Conservation (phyloP, 2,329 filamentous ascomycete genomes). For the Trichoderma sp. region DNA sequence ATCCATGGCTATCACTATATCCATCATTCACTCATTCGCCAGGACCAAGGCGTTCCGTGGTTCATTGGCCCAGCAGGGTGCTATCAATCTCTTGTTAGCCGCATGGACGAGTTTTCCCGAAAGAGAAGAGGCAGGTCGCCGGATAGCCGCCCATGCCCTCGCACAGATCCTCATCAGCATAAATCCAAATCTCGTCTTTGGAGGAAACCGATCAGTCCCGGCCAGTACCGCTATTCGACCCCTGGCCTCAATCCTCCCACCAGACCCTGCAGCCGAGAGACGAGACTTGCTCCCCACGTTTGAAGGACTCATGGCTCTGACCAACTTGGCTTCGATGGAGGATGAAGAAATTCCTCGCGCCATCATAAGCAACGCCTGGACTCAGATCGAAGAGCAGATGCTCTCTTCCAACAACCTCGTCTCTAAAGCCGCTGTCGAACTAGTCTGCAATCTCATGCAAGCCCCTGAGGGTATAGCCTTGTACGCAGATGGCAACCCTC, state of each 20-base stretch:
- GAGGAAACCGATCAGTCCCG: conserved; percentile 71
- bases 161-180: conserved; percentile 86
- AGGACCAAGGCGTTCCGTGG: conserved; percentile 75
- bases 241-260: conserved; percentile 72
- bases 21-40: conserved; percentile 77
- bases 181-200: conserved; percentile 83
- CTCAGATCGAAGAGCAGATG: conserved; percentile 79
- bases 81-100: conserved; percentile 79
- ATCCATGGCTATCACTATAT: conserved; percentile 72
- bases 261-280: conserved; percentile 63
- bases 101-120: conserved; percentile 66
- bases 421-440: conserved; percentile 81
- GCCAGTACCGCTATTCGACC: conserved; percentile 82
- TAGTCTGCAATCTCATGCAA: conserved; percentile 88
- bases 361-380: conserved; percentile 76
- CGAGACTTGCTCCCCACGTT: conserved; percentile 87
- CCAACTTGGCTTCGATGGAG: conserved; percentile 85
- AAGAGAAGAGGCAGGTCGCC: conserved; percentile 51
- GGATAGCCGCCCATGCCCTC: conserved; percentile 75
- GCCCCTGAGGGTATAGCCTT: conserved; percentile 67
- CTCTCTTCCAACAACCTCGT: conserved; percentile 76
- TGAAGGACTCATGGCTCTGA: conserved; percentile 87
- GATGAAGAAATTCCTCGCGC: conserved; percentile 64
- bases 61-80: conserved; percentile 89
- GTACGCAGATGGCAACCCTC: conserved; percentile 68